These are phyloP conservation scores for Botrytis galanthina DNA, from an alignment of 2,329 filamentous ascomycete species.

Conservation along the genomic window DNA sequence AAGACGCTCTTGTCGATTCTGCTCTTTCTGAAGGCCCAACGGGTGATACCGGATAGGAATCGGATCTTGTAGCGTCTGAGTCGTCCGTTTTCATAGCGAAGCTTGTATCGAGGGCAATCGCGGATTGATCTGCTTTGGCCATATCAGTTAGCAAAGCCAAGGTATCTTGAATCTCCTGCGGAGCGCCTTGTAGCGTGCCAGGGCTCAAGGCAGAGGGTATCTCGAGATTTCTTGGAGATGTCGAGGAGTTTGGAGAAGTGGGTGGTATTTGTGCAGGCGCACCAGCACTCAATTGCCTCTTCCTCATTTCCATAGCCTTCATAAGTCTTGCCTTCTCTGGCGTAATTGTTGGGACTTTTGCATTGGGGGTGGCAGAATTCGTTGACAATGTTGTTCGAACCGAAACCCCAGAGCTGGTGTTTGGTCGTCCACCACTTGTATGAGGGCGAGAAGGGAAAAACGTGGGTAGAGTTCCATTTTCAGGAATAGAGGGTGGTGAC, in stretches of 20 bases:
- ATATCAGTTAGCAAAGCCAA: slow-evolving; percentile 36
- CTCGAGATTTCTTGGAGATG: slow-evolving; percentile 19
- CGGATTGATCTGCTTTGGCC: slow-evolving; percentile 50
- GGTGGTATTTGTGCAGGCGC: slow-evolving; percentile 14
- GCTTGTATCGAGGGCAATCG: slow-evolving; percentile 50
- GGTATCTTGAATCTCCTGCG: slow-evolving; percentile 32
- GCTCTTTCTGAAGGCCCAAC: slow-evolving; percentile 54
- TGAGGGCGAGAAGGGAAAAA: slow-evolving; percentile 35
- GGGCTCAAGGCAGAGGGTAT: slow-evolving; percentile 19
- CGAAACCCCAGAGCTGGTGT: slow-evolving; percentile 33
- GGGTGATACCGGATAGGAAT: slow-evolving; percentile 59
- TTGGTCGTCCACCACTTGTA: slow-evolving; percentile 39
- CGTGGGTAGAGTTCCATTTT: slow-evolving; percentile 22
- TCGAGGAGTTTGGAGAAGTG: slow-evolving; percentile 15
- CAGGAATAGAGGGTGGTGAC: slow-evolving; percentile 33
- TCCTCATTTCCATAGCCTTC: slow-evolving; percentile 89
- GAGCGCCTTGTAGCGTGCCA: slow-evolving; percentile 14
- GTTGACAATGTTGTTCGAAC: slow-evolving; percentile 30
- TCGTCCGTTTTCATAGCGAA: slow-evolving; percentile 41
- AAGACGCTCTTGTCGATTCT: slow-evolving; percentile 62
- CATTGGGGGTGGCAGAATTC: slow-evolving; percentile 29
- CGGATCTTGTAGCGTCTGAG: slow-evolving; percentile 44
- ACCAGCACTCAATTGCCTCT: slow-evolving; percentile 63
- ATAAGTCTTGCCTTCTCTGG: slow-evolving; percentile 89
- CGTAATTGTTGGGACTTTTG: slow-evolving; percentile 56